Evolutionary conservation across 148 eudicot species (phyloP), one percentile per base, ranked within the genome.

Genomic region (Rhododendron vialii): DNA sequence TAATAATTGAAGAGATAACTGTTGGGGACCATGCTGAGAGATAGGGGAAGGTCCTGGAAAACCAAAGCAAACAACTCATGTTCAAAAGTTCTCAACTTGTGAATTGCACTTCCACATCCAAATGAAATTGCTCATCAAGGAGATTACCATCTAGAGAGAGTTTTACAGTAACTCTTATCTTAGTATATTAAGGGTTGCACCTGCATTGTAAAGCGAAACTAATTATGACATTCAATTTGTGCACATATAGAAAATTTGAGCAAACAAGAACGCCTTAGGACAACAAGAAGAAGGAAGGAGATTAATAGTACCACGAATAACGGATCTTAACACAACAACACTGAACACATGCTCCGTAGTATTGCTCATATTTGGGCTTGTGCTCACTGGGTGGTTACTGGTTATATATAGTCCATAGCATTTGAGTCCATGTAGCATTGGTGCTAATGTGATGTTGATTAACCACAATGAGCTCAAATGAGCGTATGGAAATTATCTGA

Each of bases 251-350:
- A 43, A 9, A 5, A 28, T 48, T 5, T 80, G 33, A 26, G 82
- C 24, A 28, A n/a, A 51, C 38, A 82, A 17, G 41, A 82, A 36
- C 9, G 26, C 47, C 30, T 20, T 35, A 33, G 43, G 43, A 51
- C 59, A 51, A 14, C 2, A 7, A 53, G 74, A 82, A 57, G 84
- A 82, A 59, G 69, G 15, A 82, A 82, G 84, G 10, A 82, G 73
- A 59, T 82, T 38, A 38, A 12, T 61, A 38, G 45, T 33, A 63
- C 76, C 77, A 83, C 7, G 28, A 53, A 59, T 30, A 63, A 43
- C 7, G 38, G 30, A 48, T 43, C 41, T 11, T 36, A 43, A 82
- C 33, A 61, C 18, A 38, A 61, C 50, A 50, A 15, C 73, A 63
- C 15, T 67, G 18, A 26, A 67, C 17, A 24, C 73, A 83, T 82